These are phyloP conservation scores for Apiospora koreana DNA, from an alignment of 2,329 filamentous ascomycete genomes.

Conservation along the genomic window DNA sequence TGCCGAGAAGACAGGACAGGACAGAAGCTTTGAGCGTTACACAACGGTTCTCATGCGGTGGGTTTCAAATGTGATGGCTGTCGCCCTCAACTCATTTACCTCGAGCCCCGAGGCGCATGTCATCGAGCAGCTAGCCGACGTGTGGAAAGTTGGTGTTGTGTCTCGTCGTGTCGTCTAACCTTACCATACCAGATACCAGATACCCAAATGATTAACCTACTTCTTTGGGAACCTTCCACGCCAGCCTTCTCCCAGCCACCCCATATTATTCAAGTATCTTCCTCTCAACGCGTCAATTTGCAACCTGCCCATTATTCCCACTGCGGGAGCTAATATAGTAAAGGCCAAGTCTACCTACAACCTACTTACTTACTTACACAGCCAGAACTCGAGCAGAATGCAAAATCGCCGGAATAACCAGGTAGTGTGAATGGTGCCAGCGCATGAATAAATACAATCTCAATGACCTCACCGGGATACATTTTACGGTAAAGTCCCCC, in stretches of 20 bases:
- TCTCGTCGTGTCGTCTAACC: neutral
- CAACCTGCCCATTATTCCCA: neutral
- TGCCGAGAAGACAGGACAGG: neutral
- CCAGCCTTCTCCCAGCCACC: constrained; percentile 2
- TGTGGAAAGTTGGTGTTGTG: neutral
- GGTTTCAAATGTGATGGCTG: constrained; percentile 5
- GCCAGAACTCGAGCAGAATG: neutral
- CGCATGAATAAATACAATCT: neutral
- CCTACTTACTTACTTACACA: neutral
- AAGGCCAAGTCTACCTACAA: neutral
- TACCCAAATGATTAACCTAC: neutral
- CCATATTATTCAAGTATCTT: neutral
- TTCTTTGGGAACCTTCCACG: constrained; percentile 3
- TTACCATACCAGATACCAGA: neutral
- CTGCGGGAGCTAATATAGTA: constrained; percentile 6
- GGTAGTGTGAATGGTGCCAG: neutral
- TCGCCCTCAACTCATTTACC: neutral
- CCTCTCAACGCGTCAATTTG: neutral
- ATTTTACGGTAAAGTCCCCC: neutral
- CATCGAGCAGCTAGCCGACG: neutral
- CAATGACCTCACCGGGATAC: constrained; percentile 2
- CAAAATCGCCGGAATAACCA: neutral
- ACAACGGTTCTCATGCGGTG: neutral
- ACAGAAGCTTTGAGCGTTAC: neutral
- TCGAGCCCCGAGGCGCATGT: neutral